phyloP scores from a whole-genome alignment of 331 rosid genomes.

The Malus hybrid region DNA sequence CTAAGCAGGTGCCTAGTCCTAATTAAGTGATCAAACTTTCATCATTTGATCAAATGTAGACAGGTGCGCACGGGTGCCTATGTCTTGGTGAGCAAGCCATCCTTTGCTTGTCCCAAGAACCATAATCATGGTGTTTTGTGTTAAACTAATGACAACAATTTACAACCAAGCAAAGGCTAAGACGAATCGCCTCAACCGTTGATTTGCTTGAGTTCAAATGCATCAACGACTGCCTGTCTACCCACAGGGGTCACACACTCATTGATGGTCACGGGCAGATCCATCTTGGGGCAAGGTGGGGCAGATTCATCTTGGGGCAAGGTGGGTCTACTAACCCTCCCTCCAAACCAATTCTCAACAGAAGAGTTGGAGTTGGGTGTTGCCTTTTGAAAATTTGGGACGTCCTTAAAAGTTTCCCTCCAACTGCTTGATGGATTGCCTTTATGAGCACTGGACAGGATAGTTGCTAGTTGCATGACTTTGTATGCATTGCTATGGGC shows the following conservation, averaged over 20 bases:
- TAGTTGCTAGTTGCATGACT: too few relatives aligned
- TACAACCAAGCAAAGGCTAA: background rate
- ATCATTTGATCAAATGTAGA: constrained; percentile 30
- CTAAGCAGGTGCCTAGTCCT: constrained; percentile 2
- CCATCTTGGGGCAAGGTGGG: too few relatives aligned
- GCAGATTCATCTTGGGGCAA: too few relatives aligned
- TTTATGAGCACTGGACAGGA: too few relatives aligned
- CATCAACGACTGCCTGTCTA: background rate
- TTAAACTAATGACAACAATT: background rate
- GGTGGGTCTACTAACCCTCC: too few relatives aligned
- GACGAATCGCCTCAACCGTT: background rate
- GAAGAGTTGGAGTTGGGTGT: too few relatives aligned
- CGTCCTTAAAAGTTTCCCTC: too few relatives aligned
- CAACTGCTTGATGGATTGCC: too few relatives aligned
- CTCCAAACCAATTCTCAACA: too few relatives aligned
- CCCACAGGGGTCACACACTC: background rate
- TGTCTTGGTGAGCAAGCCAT: constrained; percentile 38
- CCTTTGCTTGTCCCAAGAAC: constrained; percentile 50
- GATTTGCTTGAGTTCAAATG: background rate
- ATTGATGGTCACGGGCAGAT: too few relatives aligned
- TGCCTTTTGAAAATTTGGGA: too few relatives aligned
- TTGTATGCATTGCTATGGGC: too few relatives aligned
- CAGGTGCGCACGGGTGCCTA: constrained; percentile 39
- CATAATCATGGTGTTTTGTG: constrained; percentile 20
- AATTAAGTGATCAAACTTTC: constrained; percentile 16